Evolutionary conservation across 2,329 filamentous ascomycete genomes (phyloP), one percentile per base, ranked within the genome.

Genomic region (Teratosphaeria viscida): DNA sequence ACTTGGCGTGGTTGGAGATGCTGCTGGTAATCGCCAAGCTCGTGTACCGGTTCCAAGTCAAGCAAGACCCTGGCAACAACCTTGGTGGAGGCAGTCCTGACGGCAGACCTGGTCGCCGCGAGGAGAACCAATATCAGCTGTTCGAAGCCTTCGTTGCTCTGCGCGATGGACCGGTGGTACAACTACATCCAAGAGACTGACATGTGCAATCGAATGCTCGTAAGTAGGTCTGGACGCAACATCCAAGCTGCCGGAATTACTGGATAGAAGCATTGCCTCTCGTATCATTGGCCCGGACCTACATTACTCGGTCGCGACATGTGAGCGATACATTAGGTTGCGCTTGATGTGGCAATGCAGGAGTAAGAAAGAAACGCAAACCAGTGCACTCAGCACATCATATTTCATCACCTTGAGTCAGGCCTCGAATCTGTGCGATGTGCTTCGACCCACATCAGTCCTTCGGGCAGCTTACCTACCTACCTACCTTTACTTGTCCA

Each of bases 1-100:
- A 32, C 14, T n/a, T 65, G 57, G 63, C 57, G 10, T 61, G 60
- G 27, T 47, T 62, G 55, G 63, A 65, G 57, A 39, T 65, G 16
- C 52, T 53, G n/a, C 57, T 61, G 14, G 53, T 55, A 3, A 56
- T 64, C 11, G 60, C 59, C 23, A 54, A 60, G 29, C 27, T 58
- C 52, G 57, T 65, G 4, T 64, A 34, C 10, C 27, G 27, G 5
- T 54, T 54, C 32, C 27, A 54, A 26, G 34, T 54, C 16, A 32
- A 54, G 53, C 27, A 54, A 54, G 53, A 54, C 19, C 53, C 26
- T 8, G 27, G 19, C 27, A 54, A 37, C 53, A 54, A 54, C 3
- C 16, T 54, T 16, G 53, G 53, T 19, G 23, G 53, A 10, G 53
- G 53, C 27, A 54, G 26, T 32, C 53, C 8, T 8, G 53, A 54